Conservation (phyloP, 1,284 basidiomycete species). For the Stygiomarasmius scandens region DNA sequence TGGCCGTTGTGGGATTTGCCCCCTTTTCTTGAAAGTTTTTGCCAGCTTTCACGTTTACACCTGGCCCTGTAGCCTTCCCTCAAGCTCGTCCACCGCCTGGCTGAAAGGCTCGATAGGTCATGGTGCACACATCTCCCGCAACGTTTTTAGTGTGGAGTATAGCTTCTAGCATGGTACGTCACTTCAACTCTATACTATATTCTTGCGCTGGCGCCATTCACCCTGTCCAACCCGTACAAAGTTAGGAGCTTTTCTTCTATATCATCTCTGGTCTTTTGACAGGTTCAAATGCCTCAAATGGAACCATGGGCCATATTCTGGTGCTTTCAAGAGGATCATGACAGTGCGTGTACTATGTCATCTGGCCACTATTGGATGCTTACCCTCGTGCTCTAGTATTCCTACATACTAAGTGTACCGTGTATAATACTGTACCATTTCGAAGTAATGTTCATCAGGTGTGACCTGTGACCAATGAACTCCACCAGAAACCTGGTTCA, state of each 20-base stretch:
- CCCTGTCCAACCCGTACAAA: slow-evolving; percentile 27
- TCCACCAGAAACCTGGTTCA: no score
- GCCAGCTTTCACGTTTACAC: no score
- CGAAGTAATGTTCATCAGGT: no score
- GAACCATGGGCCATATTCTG: slow-evolving; percentile 64
- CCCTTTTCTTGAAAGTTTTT: no score
- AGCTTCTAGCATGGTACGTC: slow-evolving; percentile 51
- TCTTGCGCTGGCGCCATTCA: no score
- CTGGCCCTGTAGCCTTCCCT: no score
- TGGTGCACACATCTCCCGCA: slow-evolving; percentile 68
- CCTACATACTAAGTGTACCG: slow-evolving; percentile 68
- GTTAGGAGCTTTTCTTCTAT: slow-evolving; percentile 65
- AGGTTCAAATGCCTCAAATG: slow-evolving; percentile 72
- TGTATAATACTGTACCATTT: no score
- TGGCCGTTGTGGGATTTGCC: no score
- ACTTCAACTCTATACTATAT: not conserved
- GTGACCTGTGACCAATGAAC: no score
- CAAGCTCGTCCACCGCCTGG: no score
- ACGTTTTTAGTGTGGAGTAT: slow-evolving; percentile 66
- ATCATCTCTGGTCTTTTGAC: slow-evolving; percentile 79
- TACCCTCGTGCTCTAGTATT: slow-evolving; percentile 53
- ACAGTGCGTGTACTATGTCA: slow-evolving; percentile 52
- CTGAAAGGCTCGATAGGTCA: no score
- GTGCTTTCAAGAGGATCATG: slow-evolving; percentile 82
- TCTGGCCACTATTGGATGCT: not conserved